Evolutionary conservation across 805 yeast species (phyloP).

Genomic region (Wickerhamomyces bisporus): DNA sequence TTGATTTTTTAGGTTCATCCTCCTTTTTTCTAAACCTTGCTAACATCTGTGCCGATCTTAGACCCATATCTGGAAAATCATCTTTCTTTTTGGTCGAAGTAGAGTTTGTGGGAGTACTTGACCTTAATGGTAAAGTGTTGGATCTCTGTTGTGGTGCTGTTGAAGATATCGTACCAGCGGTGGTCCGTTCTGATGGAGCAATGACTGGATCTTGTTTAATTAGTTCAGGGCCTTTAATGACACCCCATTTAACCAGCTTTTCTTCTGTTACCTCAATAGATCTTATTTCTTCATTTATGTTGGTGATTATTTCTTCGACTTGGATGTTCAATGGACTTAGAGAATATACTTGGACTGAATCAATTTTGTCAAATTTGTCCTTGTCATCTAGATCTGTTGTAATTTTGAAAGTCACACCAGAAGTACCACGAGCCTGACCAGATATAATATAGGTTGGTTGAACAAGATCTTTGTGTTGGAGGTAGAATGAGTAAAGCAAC

Average conservation of each 20-base stretch:
- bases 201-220: not conserved
- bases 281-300: conserved; percentile 8
- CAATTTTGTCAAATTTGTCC: conserved; percentile 26
- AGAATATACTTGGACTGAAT: conserved; percentile 36
- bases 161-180: not conserved
- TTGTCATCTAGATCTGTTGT: conserved; percentile 24
- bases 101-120: not conserved
- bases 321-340: conserved; percentile 22
- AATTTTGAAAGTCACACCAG: conserved; percentile 16
- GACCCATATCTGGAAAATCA: conserved; percentile 17
- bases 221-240: conserved; percentile 21
- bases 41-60: conserved; percentile 10
- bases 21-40: conserved; percentile 9
- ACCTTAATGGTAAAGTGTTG: not conserved
- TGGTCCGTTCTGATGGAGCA: not conserved
- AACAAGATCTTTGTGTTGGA: conserved; percentile 30
- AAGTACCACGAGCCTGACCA: conserved; percentile 26
- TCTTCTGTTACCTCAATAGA: conserved; percentile 8
- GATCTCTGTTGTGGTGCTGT: conserved; percentile 1
- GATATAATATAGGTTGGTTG: conserved; percentile 37
- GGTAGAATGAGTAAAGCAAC: conserved; percentile 34
- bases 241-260: conserved; percentile 19
- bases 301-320: conserved; percentile 13
- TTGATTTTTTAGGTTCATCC: conserved; percentile 7
- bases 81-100: conserved; percentile 4